These are phyloP conservation scores for Dryadomyces quercus-mongolicae DNA, from an alignment of 2,329 filamentous ascomycete species.

Conservation along the genomic window DNA sequence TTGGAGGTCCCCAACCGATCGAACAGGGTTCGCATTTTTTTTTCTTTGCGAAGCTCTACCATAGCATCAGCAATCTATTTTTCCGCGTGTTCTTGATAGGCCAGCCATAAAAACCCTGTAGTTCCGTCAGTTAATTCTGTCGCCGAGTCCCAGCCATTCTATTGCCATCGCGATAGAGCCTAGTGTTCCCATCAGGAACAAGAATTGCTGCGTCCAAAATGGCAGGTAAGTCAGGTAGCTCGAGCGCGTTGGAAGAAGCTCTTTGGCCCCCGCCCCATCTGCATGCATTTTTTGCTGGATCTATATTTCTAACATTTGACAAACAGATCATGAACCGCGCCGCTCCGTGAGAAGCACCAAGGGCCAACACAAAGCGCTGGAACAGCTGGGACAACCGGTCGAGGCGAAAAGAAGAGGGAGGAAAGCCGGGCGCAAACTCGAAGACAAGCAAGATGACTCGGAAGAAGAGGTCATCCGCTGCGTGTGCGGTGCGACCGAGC, in stretches of 20 bases:
- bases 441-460: conserved; percentile 40
- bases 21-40: neutral
- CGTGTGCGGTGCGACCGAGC: conserved; percentile 78
- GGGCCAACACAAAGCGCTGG: conserved; percentile 86
- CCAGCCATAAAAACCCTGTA: neutral
- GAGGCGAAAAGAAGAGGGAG: conserved; percentile 39
- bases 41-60: neutral
- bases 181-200: neutral
- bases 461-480: conserved; percentile 77
- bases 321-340: conserved; percentile 59
- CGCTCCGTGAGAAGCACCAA: conserved; percentile 94
- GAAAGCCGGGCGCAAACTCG: conserved; percentile 45
- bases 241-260: neutral
- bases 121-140: neutral
- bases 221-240: conserved; percentile 7
- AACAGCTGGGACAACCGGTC: conserved; percentile 53
- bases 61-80: neutral
- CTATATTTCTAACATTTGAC: neutral
- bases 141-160: neutral
- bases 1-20: neutral
- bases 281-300: neutral
- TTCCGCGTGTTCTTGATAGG: neutral
- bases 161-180: neutral
- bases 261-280: neutral
- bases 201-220: conserved; percentile 4